Evolutionary conservation across 2,329 filamentous ascomycete species (phyloP).

Genomic region (Erysiphe pisi): DNA sequence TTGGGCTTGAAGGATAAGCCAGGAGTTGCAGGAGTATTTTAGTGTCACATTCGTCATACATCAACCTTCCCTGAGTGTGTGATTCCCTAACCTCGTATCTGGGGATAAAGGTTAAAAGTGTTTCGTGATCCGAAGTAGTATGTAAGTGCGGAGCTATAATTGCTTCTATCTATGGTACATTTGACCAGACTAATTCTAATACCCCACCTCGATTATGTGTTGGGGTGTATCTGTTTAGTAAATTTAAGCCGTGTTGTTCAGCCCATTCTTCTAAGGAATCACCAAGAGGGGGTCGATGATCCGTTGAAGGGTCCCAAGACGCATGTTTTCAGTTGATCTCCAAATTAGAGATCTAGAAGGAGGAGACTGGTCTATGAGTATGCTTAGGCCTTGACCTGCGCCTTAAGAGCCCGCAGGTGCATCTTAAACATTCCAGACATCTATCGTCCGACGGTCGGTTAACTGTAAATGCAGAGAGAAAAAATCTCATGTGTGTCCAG

Average conservation of each 20-base stretch:
- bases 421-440: slow-evolving; percentile 12
- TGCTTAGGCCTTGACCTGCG: not conserved
- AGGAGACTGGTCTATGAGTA: not conserved
- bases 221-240: not conserved
- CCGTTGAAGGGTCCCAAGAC: not conserved
- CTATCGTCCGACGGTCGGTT: not conserved
- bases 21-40: not conserved
- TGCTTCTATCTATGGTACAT: not conserved
- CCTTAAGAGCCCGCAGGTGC: not conserved
- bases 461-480: not conserved
- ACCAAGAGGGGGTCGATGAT: not conserved
- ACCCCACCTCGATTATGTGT: not conserved
- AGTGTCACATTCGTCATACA: slow-evolving; percentile 12
- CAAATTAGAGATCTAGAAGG: not conserved
- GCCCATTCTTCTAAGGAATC: slow-evolving; percentile 16
- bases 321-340: slow-evolving; percentile 11
- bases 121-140: slow-evolving; percentile 15
- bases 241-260: not conserved
- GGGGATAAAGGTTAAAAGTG: not conserved
- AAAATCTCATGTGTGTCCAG: not conserved
- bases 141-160: not conserved
- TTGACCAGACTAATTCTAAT: not conserved
- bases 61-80: not conserved
- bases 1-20: not conserved
- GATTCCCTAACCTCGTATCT: not conserved